These are phyloP conservation scores for Trichoderma erinaceum DNA, from an alignment of 495 filamentous ascomycete genomes.

Conservation along the genomic window DNA sequence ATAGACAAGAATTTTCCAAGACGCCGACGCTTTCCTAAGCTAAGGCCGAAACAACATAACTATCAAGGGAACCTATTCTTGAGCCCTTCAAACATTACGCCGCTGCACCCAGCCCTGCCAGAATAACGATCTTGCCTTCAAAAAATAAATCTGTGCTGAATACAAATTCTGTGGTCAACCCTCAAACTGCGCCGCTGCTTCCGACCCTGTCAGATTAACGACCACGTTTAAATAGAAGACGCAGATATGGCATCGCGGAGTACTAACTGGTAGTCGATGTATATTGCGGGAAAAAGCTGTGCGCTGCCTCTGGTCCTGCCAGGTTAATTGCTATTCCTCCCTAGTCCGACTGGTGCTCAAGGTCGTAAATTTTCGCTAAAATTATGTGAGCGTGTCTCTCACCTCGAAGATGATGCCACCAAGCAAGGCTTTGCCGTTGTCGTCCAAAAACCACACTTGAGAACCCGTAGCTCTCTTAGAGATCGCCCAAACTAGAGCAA, in stretches of 20 bases:
- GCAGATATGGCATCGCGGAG: not conserved
- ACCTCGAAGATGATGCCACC: not conserved
- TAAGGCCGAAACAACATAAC: no score
- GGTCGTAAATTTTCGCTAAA: not conserved
- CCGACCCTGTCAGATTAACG: constrained; percentile 14
- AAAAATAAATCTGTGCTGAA: not conserved
- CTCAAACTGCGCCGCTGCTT: not conserved
- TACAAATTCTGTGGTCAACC: no score
- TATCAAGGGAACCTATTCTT: not conserved
- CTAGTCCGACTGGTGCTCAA: not conserved
- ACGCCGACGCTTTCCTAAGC: no score
- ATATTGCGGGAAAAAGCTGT: not conserved
- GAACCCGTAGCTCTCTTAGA: not conserved
- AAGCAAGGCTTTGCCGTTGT: not conserved
- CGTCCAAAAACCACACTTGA: not conserved
- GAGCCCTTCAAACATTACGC: constrained; percentile 28
- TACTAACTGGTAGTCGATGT: not conserved
- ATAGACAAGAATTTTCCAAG: no score
- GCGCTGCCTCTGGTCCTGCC: constrained; percentile 6
- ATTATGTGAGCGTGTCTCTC: not conserved
- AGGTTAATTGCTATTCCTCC: not conserved
- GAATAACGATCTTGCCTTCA: constrained; percentile 1
- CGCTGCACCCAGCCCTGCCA: constrained; percentile 10
- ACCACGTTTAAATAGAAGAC: not conserved
- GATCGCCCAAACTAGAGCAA: not conserved